These are phyloP conservation scores for Ambrosia trifida DNA, from an alignment of 129 eudicot species.

Conservation along the genomic window DNA sequence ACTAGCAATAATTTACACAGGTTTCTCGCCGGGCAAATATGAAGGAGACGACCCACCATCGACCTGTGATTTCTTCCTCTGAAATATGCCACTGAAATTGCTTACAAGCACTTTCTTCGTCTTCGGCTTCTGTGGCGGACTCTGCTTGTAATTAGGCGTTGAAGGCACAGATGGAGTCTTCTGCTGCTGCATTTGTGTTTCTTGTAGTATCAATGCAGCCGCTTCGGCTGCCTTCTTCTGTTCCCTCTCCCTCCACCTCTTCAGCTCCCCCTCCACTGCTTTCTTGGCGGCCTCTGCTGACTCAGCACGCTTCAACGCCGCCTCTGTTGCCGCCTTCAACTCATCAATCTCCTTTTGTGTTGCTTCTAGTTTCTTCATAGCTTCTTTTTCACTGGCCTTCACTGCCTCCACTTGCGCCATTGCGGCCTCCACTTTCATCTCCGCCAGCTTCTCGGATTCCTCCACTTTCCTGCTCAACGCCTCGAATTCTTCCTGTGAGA, in stretches of 20 bases:
- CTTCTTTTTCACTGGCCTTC: conserved; percentile 87
- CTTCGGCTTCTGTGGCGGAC: conserved; percentile 49
- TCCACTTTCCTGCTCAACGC: conserved; percentile 71
- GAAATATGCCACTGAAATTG: conserved; percentile 63
- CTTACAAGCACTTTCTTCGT: conserved; percentile 74
- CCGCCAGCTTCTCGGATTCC: conserved; percentile 72
- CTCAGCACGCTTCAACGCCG: conserved; percentile 74
- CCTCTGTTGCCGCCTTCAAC: conserved; percentile 65
- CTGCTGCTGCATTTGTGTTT: conserved; percentile 35
- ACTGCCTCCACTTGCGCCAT: conserved; percentile 95
- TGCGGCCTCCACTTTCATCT: conserved; percentile 87
- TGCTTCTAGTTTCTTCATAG: conserved; percentile 60
- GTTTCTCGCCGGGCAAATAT: conserved; percentile 72
- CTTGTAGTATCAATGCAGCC: conserved; percentile 66
- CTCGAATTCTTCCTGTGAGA: conserved; percentile 80
- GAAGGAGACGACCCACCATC: conserved; percentile 71
- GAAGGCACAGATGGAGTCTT: conserved; percentile 37
- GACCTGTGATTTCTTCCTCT: conserved; percentile 61
- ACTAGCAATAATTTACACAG: conserved; percentile 33
- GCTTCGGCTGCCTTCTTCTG: conserved; percentile 93
- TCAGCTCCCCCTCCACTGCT: conserved; percentile 88
- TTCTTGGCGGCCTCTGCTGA: conserved; percentile 87
- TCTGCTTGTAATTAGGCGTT: conserved; percentile 40
- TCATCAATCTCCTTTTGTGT: conserved; percentile 73
- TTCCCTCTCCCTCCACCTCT: conserved; percentile 84